These are phyloP conservation scores for Halophytophthora batemanensis DNA, from an alignment of 352 stramenopile species.

Conservation along the genomic window DNA sequence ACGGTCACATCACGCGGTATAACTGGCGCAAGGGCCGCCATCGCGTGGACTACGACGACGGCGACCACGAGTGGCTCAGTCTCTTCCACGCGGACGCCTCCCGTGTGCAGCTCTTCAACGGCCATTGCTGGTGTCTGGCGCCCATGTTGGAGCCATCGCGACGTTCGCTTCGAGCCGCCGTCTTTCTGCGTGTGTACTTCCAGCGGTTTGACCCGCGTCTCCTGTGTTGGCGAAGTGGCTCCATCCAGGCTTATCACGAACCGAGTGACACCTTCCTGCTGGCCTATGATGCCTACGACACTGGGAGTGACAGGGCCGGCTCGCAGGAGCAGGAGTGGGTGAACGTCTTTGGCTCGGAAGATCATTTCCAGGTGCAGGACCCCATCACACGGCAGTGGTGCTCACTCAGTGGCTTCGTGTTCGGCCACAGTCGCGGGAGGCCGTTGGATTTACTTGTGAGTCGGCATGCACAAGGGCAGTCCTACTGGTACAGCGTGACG, in stretches of 20 bases:
- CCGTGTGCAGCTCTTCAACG: constrained; percentile 66
- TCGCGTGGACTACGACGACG: constrained; percentile 70
- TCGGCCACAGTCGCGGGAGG: constrained; percentile 41
- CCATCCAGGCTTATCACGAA: constrained; percentile 52
- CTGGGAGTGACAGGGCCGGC: constrained; percentile 2
- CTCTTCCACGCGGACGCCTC: constrained; percentile 32
- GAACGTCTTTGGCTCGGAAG: constrained; percentile 52
- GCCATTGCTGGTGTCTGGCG: constrained; percentile 70
- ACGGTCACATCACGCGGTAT: constrained; percentile 46
- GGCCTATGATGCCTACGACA: constrained; percentile 34
- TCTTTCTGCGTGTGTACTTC: constrained; percentile 48
- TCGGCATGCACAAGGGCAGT: constrained; percentile 14
- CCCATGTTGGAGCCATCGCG: constrained; percentile 56
- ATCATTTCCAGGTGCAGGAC: constrained; percentile 68
- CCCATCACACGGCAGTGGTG: constrained; percentile 50
- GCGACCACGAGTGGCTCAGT: constrained; percentile 73
- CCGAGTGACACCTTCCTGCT: constrained; percentile 55
- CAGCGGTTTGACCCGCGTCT: constrained; percentile 51
- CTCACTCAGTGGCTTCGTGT: constrained; percentile 70
- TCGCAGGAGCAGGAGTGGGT: constrained; percentile 51
- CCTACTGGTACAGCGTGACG: constrained; percentile 49
- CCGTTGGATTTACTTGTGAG: constrained; percentile 32
- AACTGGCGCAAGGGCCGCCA: constrained; percentile 67
- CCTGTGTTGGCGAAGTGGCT: constrained; percentile 47
- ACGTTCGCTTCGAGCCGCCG: constrained; percentile 43